Conservation (phyloP, 1,284 basidiomycete species). For the Rhodotorula sp. region DNA sequence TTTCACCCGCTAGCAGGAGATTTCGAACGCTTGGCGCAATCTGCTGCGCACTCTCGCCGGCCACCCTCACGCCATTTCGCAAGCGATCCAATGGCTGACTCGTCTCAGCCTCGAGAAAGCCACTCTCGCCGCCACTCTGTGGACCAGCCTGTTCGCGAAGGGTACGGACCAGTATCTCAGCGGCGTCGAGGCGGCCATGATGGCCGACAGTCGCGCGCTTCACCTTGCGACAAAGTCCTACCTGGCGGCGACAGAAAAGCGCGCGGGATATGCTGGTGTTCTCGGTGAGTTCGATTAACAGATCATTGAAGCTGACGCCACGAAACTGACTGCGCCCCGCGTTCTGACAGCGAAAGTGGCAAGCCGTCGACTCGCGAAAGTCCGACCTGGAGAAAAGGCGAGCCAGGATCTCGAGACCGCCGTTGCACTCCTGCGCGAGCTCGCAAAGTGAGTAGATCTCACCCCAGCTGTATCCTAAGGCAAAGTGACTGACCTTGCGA, state of each 20-base stretch:
- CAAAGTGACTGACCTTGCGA: too few relatives aligned
- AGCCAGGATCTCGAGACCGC: background rate
- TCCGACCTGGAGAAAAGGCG: background rate
- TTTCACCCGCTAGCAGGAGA: background rate
- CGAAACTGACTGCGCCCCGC: background rate
- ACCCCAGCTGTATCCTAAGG: too few relatives aligned
- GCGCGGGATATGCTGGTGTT: background rate
- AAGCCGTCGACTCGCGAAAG: background rate
- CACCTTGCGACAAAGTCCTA: background rate
- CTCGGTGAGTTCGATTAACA: background rate
- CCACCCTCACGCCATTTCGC: background rate
- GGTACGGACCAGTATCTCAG: background rate
- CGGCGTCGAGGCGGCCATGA: background rate
- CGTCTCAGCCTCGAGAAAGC: background rate
- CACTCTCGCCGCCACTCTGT: background rate
- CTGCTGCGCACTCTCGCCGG: constrained; percentile 8
- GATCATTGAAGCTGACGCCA: too few relatives aligned
- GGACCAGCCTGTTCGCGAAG: background rate
- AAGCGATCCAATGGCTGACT: constrained; percentile 11
- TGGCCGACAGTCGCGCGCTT: background rate
- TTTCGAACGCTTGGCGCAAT: constrained; percentile 3
- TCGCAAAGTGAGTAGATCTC: background rate
- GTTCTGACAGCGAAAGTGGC: background rate
- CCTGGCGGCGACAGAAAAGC: background rate
- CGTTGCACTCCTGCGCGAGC: background rate